These are phyloP conservation scores for Aspergillus ruber DNA, from an alignment of 2,329 filamentous ascomycete species.

Conservation along the genomic window DNA sequence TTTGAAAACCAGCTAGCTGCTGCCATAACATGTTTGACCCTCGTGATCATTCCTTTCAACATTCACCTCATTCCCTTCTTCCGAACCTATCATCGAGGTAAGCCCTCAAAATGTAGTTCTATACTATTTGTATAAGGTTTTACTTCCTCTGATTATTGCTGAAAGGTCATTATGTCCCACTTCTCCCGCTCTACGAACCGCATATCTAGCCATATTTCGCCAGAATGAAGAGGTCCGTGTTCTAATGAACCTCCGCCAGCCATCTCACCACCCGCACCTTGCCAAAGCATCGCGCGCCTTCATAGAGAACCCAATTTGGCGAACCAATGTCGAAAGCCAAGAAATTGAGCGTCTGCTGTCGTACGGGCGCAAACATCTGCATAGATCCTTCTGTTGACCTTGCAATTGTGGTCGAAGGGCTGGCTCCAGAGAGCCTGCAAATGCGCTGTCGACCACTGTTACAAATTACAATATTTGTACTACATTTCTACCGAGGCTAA, in stretches of 20 bases:
- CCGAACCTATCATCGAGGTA: too few relatives aligned
- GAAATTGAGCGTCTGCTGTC: conserved; percentile 64
- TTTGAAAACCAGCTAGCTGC: too few relatives aligned
- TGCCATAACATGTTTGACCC: too few relatives aligned
- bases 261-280: conserved; percentile 81
- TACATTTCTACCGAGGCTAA: not conserved
- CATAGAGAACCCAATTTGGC: conserved; percentile 82
- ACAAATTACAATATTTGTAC: not conserved
- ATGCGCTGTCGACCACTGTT: not conserved
- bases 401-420: not conserved
- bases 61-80: too few relatives aligned
- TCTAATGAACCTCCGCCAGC: conserved; percentile 85
- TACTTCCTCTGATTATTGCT: not conserved
- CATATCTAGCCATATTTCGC: conserved; percentile 76
- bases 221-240: conserved; percentile 63
- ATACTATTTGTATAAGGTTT: not conserved
- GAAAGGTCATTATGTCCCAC: not conserved
- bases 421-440: not conserved
- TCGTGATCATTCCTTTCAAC: too few relatives aligned
- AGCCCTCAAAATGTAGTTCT: not conserved
- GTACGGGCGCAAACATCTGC: not conserved
- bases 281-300: conserved; percentile 76
- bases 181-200: conserved; percentile 53
- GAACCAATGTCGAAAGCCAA: conserved; percentile 77
- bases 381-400: not conserved